Percentiles rank a stretch among this genome's conserved stretches.
These are phyloP conservation scores for Ophiostoma himal-ulmi DNA, from an alignment of 2,329 filamentous ascomycete species.

Conservation along the genomic window DNA sequence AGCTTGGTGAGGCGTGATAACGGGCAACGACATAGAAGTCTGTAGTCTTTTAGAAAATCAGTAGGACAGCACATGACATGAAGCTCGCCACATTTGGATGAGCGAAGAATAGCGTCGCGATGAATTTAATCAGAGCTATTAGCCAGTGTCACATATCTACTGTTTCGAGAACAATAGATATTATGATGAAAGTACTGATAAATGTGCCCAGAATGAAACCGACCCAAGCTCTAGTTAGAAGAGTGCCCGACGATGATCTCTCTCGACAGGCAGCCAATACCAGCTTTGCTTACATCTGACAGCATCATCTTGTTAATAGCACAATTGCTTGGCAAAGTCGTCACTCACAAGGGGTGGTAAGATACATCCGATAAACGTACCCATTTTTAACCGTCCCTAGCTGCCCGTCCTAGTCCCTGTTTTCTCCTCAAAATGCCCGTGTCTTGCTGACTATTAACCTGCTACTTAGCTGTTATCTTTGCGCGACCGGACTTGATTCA, in stretches of 20 bases:
- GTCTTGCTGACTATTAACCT: neutral
- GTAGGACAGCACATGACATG: too few species aligned
- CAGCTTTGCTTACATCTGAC: neutral
- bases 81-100: too few species aligned
- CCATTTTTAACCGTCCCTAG: slow-evolving; percentile 2
- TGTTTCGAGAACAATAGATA: too few species aligned
- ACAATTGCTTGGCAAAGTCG: neutral
- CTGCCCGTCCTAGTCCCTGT: neutral
- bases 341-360: neutral
- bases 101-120: neutral
- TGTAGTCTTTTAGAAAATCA: neutral
- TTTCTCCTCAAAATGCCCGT: neutral
- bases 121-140: too few species aligned
- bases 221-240: neutral
- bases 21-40: neutral
- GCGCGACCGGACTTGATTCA: neutral
- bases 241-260: neutral
- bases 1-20: neutral
- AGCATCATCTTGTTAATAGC: neutral
- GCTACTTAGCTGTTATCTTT: neutral
- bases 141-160: too few species aligned
- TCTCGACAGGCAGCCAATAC: neutral
- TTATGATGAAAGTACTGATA: too few species aligned
- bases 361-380: neutral
- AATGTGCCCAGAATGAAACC: neutral